These are phyloP conservation scores for Taphrina flavorubra DNA, from an alignment of 1,139 yeast genomes.

Conservation along the genomic window DNA sequence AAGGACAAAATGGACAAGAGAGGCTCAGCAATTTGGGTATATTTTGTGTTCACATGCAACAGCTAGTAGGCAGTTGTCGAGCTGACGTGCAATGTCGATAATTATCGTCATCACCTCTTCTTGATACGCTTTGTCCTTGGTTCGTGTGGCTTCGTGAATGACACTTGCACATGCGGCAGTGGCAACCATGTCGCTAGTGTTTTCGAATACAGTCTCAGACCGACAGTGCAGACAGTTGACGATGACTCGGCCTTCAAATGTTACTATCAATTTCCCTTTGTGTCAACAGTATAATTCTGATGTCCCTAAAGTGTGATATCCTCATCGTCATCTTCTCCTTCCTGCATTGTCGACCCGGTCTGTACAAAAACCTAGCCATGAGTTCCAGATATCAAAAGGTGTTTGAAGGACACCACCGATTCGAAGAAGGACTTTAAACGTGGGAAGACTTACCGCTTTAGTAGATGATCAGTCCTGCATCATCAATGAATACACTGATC, in stretches of 20 bases:
- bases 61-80: conserved; percentile 36
- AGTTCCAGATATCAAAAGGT: neutral
- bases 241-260: conserved; percentile 27
- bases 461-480: neutral
- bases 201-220: neutral
- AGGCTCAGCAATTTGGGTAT: conserved; percentile 35
- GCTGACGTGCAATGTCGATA: conserved; percentile 38
- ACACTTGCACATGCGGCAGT: neutral
- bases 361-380: neutral
- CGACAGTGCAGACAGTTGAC: conserved; percentile 1
- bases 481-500: neutral
- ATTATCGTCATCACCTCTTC: conserved; percentile 24
- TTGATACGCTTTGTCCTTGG: conserved; percentile 1
- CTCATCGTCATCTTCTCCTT: conserved; percentile 18
- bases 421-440: neutral
- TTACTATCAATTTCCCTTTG: conserved; percentile 36
- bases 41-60: conserved; percentile 12
- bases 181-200: neutral
- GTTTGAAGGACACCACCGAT: neutral
- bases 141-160: neutral
- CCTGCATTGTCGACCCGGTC: neutral
- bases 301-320: conserved; percentile 38
- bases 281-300: conserved; percentile 29
- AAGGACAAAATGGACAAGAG: conserved; percentile 8
- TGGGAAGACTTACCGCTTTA: conserved; percentile 14